These are phyloP conservation scores for Tephrocybe sp. DNA, from an alignment of 768 basidiomycete genomes.

Conservation along the genomic window DNA sequence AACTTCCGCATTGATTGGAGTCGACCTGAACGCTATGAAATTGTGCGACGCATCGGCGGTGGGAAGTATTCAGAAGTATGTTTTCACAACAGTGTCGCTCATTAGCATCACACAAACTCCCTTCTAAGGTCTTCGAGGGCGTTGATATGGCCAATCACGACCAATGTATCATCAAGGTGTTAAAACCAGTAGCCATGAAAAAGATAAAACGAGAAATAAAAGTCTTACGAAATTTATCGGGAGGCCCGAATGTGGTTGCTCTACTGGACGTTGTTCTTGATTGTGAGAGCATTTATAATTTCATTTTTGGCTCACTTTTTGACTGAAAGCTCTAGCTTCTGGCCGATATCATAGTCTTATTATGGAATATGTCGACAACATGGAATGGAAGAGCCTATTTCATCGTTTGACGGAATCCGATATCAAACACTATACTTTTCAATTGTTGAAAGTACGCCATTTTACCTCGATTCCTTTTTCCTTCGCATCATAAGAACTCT, in stretches of 20 bases:
- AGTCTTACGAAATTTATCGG: conserved; percentile 64
- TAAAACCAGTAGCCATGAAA: conserved; percentile 69
- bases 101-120: not conserved
- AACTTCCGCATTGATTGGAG: conserved; percentile 64
- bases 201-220: conserved; percentile 79
- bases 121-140: conserved; percentile 54
- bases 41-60: conserved; percentile 59
- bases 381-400: conserved; percentile 63
- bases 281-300: conserved; percentile 21
- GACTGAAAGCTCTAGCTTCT: conserved; percentile 29
- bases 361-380: conserved; percentile 67
- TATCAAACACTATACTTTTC: conserved; percentile 65
- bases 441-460: conserved; percentile 54
- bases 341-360: conserved; percentile 61
- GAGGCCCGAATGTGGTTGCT: conserved; percentile 67
- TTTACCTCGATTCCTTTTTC: not conserved
- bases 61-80: conserved; percentile 66
- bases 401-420: conserved; percentile 59
- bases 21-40: conserved; percentile 63
- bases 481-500: not conserved
- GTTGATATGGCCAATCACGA: conserved; percentile 53
- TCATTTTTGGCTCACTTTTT: not conserved
- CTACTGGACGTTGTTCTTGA: conserved; percentile 70
- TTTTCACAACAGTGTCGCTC: conserved; percentile 1
- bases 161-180: conserved; percentile 64